Evolutionary conservation across 1,139 yeast species (phyloP).

Genomic region (Pichia sp.): DNA sequence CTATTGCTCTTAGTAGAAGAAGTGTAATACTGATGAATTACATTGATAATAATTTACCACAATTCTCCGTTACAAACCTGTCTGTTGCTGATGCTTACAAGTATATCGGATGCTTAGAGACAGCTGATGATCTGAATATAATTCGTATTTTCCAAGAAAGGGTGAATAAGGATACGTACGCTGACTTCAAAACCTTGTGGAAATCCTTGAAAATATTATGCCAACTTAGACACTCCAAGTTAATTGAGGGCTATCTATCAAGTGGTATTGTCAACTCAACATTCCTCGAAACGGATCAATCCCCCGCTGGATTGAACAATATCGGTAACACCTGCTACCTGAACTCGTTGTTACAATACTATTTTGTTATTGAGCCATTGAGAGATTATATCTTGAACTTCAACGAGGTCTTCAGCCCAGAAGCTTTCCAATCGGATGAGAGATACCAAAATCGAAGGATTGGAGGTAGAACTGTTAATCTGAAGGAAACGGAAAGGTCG

Average conservation of each 20-base stretch:
- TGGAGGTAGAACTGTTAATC: conserved; percentile 79
- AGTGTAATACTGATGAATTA: conserved; percentile 40
- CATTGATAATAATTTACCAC: conserved; percentile 39
- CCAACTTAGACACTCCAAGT: conserved; percentile 40
- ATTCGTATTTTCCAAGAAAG: conserved; percentile 48
- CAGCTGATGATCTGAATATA: conserved; percentile 49
- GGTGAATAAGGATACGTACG: conserved; percentile 26
- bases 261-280: conserved; percentile 58
- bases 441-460: conserved; percentile 46
- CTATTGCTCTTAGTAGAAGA: conserved; percentile 51
- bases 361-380: conserved; percentile 77
- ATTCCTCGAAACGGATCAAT: conserved; percentile 52
- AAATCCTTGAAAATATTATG: conserved; percentile 45
- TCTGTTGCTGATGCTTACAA: conserved; percentile 32
- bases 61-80: conserved; percentile 18
- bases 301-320: conserved; percentile 90
- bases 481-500: conserved; percentile 68
- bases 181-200: conserved; percentile 43
- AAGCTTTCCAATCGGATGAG: conserved; percentile 26
- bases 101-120: conserved; percentile 36
- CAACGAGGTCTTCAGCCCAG: conserved; percentile 26
- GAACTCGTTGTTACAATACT: conserved; percentile 83
- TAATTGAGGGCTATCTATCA: conserved; percentile 44
- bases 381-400: conserved; percentile 60
- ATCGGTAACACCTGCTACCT: conserved; percentile 95